Evolutionary conservation across 2,329 filamentous ascomycete genomes (phyloP), one percentile per base, ranked within the genome.

Genomic region (Fusarium sp.): DNA sequence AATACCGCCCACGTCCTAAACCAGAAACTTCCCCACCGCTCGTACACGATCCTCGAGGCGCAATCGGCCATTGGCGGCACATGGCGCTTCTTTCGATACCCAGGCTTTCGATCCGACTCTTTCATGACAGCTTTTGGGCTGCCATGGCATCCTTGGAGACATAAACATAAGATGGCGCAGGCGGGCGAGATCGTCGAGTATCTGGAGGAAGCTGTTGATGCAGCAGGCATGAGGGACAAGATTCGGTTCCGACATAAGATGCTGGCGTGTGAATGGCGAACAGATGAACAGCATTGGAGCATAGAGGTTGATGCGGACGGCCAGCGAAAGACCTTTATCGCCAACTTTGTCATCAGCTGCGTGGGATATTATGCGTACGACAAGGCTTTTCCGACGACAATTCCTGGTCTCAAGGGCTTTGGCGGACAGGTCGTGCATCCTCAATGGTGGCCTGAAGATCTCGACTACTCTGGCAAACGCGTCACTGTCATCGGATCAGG

Each of bases 81-180:
- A 18, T 95, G 93, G 93, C 88, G 89, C 74, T 87, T 94, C 61
- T 95, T 94, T 85, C 89, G 87, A 47, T 95, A 94, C 77, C 93
- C 92, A 0, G 91, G 93, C 41, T 88, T 94, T 64, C 88, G 90
- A 41, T 91, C 89, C 44, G 90, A 92, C 77, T 91, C 89, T 3
- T 85, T 87, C 74, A 85, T 92, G 72, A 86, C 84, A 60, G 84
- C 88, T 1, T 92, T 91, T 64, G 89, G 89, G 49, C 92, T 95
- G 69, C 79, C 87, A 2, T 96, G 93, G 90, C 86, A 91, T 58
- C 91, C 91, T 5, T 95, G 93, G 93, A 84, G 82, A 13, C 84
- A 88, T 45, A 78, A 82, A 17, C 70, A 78, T 44, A 83, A 84
- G 57, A 88, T 92, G 75, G 88, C 86, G 2, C 81, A 84, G 15